Evolutionary conservation across 768 basidiomycete species (phyloP), one percentile per base, ranked within the genome.

Genomic region (Cystobasidium onofrii): DNA sequence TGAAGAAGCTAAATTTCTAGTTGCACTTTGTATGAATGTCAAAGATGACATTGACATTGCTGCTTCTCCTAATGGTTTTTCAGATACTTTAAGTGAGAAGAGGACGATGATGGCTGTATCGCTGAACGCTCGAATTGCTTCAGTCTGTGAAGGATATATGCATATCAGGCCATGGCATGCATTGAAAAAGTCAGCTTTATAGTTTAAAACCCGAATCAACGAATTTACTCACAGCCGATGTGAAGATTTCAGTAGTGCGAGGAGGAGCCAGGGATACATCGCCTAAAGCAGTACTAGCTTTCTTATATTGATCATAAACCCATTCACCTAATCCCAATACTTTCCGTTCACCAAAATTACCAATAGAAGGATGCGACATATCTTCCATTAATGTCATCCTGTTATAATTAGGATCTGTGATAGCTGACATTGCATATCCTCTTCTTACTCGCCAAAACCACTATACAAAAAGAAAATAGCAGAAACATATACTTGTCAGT

Each of bases 241-340:
- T 39, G 17, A 72, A 63, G 13, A 33, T 23, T 13, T 72, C 54
- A 6, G 54, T 43, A 12, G 15, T 41, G 4, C 57, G 39, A 6
- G 70, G 70, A 10, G 33, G 20, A 17, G 54, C 67, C 31, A 72
- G 25, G 4, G 70, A 72, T 6, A 72, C 70, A 36, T 72, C 70
- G 3, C 70, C 70, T 29, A 72, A 41, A 17, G 54, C 70, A 34
- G 17, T 64, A 20, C 57, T 64, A 27, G 54, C 70, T 36, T 64
- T 72, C 25, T 60, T 39, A 33, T 61, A 72, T 31, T 72, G 54
- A 36, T 72, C 60, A 29, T 34, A 33, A 4, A 72, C 54, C 54
- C 61, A 72, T n/a, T 72, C 57, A 34, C 70, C 70, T 15, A 72
- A 12, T n/a, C 70, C 70, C 1, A 72, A 34, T 13, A 69, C 66